Evolutionary conservation across 805 yeast species (phyloP).

Genomic region (Yamadazyma kitorensis): DNA sequence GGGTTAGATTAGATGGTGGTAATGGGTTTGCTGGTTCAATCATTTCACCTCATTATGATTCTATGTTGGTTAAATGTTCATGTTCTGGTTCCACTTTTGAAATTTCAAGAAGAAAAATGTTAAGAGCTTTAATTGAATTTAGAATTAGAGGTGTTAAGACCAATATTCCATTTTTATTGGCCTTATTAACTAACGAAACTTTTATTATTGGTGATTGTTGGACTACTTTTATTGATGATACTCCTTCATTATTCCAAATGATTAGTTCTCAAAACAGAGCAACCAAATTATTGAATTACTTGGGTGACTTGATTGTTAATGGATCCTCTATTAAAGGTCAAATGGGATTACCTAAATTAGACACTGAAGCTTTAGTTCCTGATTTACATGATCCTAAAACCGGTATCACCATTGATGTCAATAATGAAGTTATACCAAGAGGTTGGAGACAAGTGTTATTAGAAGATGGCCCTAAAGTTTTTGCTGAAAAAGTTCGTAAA

Average conservation of each 20-base stretch:
- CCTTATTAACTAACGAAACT: conserved; percentile 85
- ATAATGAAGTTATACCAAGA: conserved; percentile 46
- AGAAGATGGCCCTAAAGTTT: conserved; percentile 82
- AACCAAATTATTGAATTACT: conserved; percentile 83
- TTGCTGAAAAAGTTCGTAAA: conserved; percentile 82
- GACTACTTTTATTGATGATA: conserved; percentile 98
- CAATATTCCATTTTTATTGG: conserved; percentile 92
- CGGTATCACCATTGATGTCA: conserved; percentile 62
- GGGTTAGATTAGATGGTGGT: conserved; percentile 98
- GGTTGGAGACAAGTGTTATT: conserved; percentile 94
- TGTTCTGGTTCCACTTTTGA: conserved; percentile 97
- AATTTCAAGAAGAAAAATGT: conserved; percentile 96
- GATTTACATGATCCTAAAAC: conserved; percentile 55
- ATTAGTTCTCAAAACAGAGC: conserved; percentile 95
- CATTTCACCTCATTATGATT: conserved; percentile 95
- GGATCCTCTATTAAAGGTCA: conserved; percentile 97
- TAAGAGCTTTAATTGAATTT: conserved; percentile 93
- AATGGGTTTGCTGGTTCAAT: conserved; percentile 97
- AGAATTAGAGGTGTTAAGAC: conserved; percentile 99
- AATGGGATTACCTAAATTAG: conserved; percentile 83
- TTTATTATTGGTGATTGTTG: conserved; percentile 87
- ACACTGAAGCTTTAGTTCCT: conserved; percentile 75
- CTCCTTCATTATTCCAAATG: conserved; percentile 94
- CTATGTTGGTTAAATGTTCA: conserved; percentile 96
- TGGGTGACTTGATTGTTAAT: conserved; percentile 92